These are phyloP conservation scores for Solanum chiquidenum DNA, from an alignment of 257 asterid genomes.

Conservation along the genomic window DNA sequence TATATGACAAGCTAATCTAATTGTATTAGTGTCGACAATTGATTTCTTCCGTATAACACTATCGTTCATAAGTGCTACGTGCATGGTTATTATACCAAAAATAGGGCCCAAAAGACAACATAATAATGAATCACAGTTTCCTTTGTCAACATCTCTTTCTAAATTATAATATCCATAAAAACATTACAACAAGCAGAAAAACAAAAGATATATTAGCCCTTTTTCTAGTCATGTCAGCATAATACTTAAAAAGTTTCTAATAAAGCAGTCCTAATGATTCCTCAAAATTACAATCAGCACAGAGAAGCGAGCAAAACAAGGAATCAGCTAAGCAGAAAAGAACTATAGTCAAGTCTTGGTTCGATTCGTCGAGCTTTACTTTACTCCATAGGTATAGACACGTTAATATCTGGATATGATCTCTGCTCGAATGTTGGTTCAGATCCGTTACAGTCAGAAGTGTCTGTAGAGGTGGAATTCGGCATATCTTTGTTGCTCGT, in stretches of 20 bases:
- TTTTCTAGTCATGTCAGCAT: neutral
- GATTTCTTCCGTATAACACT: neutral
- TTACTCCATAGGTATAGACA: slow-evolving; percentile 38
- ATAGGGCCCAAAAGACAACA: neutral
- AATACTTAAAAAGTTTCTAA: neutral
- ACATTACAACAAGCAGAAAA: neutral
- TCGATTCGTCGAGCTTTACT: neutral
- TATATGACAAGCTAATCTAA: neutral
- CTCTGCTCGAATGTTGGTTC: slow-evolving; percentile 40
- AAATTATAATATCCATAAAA: neutral
- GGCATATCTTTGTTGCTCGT: slow-evolving; percentile 30
- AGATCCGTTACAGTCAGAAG: slow-evolving; percentile 46
- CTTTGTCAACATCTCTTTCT: neutral
- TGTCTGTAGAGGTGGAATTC: slow-evolving; percentile 47
- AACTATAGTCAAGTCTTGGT: neutral
- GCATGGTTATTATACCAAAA: no score
- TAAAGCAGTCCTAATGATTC: neutral
- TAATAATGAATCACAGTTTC: neutral
- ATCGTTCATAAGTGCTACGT: neutral
- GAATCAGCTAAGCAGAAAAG: neutral
- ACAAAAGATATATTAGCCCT: neutral
- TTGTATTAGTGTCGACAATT: neutral
- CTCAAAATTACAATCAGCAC: neutral
- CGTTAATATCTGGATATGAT: slow-evolving; percentile 67
- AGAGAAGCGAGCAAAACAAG: neutral